Evolutionary conservation across 2,329 filamentous ascomycete species (phyloP), one percentile per base, ranked within the genome.

Genomic region (Incumbomyces lentus): DNA sequence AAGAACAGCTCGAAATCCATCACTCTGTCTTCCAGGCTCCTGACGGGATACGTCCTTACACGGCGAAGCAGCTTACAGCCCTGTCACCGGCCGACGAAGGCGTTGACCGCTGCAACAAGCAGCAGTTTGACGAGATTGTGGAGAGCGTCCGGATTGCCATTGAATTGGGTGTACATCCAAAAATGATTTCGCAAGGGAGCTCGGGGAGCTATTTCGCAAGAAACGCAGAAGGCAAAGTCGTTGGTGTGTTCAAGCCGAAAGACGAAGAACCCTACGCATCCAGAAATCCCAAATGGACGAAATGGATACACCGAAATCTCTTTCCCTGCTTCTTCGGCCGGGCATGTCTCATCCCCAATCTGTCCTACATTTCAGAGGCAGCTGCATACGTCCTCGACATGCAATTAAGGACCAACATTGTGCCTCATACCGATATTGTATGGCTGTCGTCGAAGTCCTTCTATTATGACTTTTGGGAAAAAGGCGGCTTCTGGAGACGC

Each of bases 181-280:
- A 86, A 59, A 85, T 98, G 79, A 98, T 98, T 56, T 82, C 89
- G 0, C 92, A 98, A 64, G 92, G 92, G 33, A 96, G 90, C 66
- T 96, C 92, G 2, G 92, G 92, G 40, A 95, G 89, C 65, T 98
- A 98, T 69, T 98, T 98, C 73, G 92, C 92, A 19, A 78, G 89
- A 49, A 94, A 95, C 59, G 78, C 78, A 1, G 83, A 90, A 47
- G 92, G 92, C 43, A 95, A 94, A 69, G 86, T 95, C 13, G 87
- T 98, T 3, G 92, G 89, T 31, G 92, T 98, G 3, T 98, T 98
- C 70, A 98, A 98, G 65, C 92, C 92, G 35, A 98, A 98, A 68
- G 92, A 98, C 58, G 92, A 98, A 68, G 93, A 98, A 65, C 92
- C 92, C 1, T 98, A 95, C 62, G 92, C 92, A 1, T 92, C 86